A percentile compares a stretch with the other conserved stretches of the same genome.
phyloP scores from a whole-genome alignment of 129 eudicot species.

The Pseudognaphalium luteoalbum region DNA sequence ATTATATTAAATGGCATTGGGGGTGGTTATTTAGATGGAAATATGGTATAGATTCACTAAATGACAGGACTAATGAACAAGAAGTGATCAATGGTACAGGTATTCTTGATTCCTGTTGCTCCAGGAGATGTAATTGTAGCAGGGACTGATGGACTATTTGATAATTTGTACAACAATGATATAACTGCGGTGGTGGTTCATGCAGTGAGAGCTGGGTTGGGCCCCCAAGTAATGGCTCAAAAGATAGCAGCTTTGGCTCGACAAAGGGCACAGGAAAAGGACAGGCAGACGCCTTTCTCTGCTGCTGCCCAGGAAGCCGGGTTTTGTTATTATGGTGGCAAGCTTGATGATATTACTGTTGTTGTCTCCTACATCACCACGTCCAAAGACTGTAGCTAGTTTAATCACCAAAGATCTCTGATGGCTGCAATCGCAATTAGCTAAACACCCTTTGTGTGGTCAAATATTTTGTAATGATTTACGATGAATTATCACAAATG shows the following conservation, averaged over 20 bases:
- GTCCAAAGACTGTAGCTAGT: slow-evolving; percentile 21
- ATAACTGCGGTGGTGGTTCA: slow-evolving; percentile 76
- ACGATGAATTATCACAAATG: slow-evolving; percentile 5
- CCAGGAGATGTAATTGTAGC: slow-evolving; percentile 80
- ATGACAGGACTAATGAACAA: not conserved
- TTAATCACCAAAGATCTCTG: not conserved
- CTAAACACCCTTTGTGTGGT: not conserved
- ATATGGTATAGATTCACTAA: not conserved
- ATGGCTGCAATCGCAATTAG: not conserved
- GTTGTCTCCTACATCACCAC: slow-evolving; percentile 71
- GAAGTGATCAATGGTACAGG: slow-evolving; percentile 42
- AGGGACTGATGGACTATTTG: slow-evolving; percentile 75
- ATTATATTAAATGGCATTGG: not conserved
- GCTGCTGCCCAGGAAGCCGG: slow-evolving; percentile 88
- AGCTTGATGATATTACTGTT: slow-evolving; percentile 86
- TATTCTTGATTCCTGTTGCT: slow-evolving; percentile 63
- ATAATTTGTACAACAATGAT: slow-evolving; percentile 72
- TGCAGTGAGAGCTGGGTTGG: slow-evolving; percentile 69
- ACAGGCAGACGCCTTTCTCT: slow-evolving; percentile 77
- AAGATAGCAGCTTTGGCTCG: slow-evolving; percentile 86
- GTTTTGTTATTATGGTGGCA: slow-evolving; percentile 70
- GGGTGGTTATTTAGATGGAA: not conserved
- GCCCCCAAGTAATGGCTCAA: slow-evolving; percentile 79
- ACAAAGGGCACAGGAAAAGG: slow-evolving; percentile 69
- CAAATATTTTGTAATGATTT: slow-evolving; percentile 12